A percentile compares a stretch with the other conserved stretches of the same genome.
Conservation (phyloP, 768 basidiomycete genomes). For the Kwoniella botswanensis region DNA sequence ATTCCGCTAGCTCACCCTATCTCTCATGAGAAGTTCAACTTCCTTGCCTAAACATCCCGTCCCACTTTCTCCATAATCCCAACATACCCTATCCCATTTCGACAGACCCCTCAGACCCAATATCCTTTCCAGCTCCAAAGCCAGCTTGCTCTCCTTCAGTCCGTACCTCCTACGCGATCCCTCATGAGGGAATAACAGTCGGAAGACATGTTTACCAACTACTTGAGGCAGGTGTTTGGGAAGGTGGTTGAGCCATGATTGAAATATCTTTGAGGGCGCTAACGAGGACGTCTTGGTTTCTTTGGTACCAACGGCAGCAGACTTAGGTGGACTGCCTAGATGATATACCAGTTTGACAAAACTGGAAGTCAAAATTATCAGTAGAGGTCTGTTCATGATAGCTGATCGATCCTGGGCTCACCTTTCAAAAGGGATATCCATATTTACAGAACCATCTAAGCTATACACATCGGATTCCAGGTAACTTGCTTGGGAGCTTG, state of each 20-base stretch:
- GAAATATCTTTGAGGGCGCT: conserved; percentile 38
- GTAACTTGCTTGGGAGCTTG: no score
- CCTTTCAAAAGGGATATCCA: conserved; percentile 46
- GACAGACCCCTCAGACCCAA: conserved; percentile 37
- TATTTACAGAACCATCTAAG: conserved; percentile 1
- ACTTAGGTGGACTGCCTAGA: conserved; percentile 37
- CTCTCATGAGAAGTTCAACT: conserved; percentile 63
- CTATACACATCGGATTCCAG: not conserved
- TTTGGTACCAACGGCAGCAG: not conserved
- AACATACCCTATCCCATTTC: conserved; percentile 55
- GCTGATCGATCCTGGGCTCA: conserved; percentile 7
- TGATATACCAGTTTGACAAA: conserved; percentile 40
- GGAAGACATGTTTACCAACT: conserved; percentile 69
- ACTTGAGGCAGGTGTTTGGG: conserved; percentile 62
- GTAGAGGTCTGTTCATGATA: not conserved
- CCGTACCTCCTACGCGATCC: conserved; percentile 73
- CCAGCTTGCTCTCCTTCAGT: conserved; percentile 71
- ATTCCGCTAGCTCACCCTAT: conserved; percentile 57
- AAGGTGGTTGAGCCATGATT: conserved; percentile 47
- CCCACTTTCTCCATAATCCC: conserved; percentile 61
- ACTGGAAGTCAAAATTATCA: conserved; percentile 15
- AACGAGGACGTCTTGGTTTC: conserved; percentile 1
- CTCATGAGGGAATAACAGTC: conserved; percentile 83
- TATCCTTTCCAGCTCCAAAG: conserved; percentile 61
- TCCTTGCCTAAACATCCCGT: conserved; percentile 75